These are phyloP conservation scores for Bruguiera gymnorhiza DNA, from an alignment of 345 rosid genomes.

Conservation along the genomic window DNA sequence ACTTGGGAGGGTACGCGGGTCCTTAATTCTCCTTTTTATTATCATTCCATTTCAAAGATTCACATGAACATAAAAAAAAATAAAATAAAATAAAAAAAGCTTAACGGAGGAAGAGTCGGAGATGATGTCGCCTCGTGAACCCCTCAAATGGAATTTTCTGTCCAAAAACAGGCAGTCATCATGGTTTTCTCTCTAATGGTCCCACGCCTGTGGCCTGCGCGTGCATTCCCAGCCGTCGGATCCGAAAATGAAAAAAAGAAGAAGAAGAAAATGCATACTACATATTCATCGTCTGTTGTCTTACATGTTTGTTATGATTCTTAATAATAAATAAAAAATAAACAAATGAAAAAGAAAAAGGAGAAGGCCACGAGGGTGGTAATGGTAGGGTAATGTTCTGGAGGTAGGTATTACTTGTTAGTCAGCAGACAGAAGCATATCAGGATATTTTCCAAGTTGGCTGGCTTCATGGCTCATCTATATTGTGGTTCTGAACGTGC, in stretches of 20 bases:
- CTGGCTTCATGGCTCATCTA: neutral
- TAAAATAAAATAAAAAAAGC: no score
- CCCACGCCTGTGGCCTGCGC: neutral
- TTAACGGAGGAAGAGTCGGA: no score
- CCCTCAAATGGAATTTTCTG: no score
- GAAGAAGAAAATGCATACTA: no score
- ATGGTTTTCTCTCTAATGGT: neutral
- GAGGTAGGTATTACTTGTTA: neutral
- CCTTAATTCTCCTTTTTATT: neutral
- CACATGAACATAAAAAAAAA: no score
- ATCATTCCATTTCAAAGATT: neutral
- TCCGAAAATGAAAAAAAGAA: neutral
- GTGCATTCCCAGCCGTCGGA: constrained; percentile 15
- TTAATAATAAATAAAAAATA: no score
- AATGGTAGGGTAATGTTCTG: neutral
- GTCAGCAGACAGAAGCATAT: no score
- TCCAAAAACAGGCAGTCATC: neutral
- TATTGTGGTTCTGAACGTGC: constrained; percentile 18
- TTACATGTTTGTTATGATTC: no score
- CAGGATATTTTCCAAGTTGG: neutral
- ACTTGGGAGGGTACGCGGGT: constrained; percentile 67
- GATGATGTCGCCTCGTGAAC: no score
- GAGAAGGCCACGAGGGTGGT: constrained; percentile 4
- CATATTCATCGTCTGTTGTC: no score
- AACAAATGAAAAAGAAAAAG: neutral